A percentile compares a stretch with the other conserved stretches of the same genome.
These are phyloP conservation scores for Cylindrodendrum hubeiense DNA, from an alignment of 2,329 filamentous ascomycete species.

Conservation along the genomic window DNA sequence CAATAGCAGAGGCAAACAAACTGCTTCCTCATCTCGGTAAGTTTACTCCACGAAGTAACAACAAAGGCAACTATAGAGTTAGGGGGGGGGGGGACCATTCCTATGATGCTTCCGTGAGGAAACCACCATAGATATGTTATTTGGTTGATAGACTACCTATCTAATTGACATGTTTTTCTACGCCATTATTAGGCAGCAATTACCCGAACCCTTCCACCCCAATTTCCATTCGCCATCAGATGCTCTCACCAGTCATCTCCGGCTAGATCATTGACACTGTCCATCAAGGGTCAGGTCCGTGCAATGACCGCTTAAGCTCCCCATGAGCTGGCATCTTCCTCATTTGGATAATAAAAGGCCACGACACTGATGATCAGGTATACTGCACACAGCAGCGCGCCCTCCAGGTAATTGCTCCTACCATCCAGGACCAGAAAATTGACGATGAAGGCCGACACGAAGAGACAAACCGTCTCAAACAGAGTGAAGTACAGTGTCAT, in stretches of 20 bases:
- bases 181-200: neutral
- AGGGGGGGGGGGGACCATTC: neutral
- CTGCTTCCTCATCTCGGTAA: too few relatives aligned
- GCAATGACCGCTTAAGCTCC: conserved; percentile 34
- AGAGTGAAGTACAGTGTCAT: conserved; percentile 88
- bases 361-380: conserved; percentile 77
- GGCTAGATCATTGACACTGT: neutral
- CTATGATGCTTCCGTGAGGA: conserved; percentile 3
- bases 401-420: conserved; percentile 88
- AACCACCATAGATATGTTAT: conserved; percentile 2
- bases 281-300: neutral
- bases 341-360: conserved; percentile 74
- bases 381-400: conserved; percentile 74
- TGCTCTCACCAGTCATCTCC: conserved; percentile 22
- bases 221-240: neutral
- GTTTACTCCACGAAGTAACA: too few relatives aligned
- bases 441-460: conserved; percentile 86
- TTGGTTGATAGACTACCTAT: conserved; percentile 10
- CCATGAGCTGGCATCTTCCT: conserved; percentile 59
- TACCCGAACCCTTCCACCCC: neutral
- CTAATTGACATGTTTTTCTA: neutral
- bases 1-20: too few relatives aligned
- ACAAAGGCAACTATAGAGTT: too few relatives aligned
- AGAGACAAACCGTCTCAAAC: conserved; percentile 90
- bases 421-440: conserved; percentile 90